Percentiles rank a stretch among this genome's conserved stretches.
These are phyloP conservation scores for Trebouxia sp. DNA, from an alignment of 139 green algal species.

Conservation along the genomic window DNA sequence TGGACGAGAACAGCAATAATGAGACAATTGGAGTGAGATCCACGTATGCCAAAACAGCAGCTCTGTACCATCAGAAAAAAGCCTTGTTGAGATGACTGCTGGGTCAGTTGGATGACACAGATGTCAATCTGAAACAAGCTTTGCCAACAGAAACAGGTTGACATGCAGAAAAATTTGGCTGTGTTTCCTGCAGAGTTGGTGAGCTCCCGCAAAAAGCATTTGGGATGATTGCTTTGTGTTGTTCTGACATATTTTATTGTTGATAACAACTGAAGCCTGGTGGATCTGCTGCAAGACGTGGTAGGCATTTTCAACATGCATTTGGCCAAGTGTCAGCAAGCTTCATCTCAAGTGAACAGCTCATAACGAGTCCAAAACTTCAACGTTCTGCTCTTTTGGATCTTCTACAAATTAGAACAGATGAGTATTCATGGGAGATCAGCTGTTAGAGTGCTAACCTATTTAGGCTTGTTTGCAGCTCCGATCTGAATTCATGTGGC, in stretches of 20 bases:
- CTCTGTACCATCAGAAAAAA: constrained; percentile 9
- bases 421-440: not conserved
- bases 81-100: not conserved
- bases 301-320: constrained; percentile 1
- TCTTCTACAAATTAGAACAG: not conserved
- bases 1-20: not conserved
- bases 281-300: not conserved
- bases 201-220: not conserved
- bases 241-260: constrained; percentile 1
- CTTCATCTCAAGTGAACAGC: too few relatives aligned
- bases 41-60: not conserved
- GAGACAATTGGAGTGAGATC: not conserved
- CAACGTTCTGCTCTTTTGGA: not conserved
- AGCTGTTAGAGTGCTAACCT: constrained; percentile 11
- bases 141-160: not conserved
- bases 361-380: not conserved
- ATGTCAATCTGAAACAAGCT: not conserved
- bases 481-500: not conserved
- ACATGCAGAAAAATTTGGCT: not conserved
- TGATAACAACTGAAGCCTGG: constrained; percentile 19
- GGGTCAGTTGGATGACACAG: not conserved
- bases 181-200: constrained; percentile 15
- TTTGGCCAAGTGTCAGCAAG: not conserved
- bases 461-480: constrained; percentile 12
- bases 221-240: not conserved